These are phyloP conservation scores for Curvularia eragrostidis DNA, from an alignment of 2,329 filamentous ascomycete species.

Conservation along the genomic window DNA sequence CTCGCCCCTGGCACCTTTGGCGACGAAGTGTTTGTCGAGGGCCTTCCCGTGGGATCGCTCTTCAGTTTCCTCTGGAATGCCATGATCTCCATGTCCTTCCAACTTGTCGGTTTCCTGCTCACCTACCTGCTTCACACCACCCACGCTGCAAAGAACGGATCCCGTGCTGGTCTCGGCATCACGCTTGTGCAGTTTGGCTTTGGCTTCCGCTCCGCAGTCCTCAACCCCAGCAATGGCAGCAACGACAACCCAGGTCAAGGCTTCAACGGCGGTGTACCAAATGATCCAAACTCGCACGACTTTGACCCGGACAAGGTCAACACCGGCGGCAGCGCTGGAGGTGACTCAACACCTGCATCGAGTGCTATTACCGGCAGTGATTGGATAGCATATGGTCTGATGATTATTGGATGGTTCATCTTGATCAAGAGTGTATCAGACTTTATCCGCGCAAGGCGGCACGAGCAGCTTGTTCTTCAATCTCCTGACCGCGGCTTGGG, in stretches of 20 bases:
- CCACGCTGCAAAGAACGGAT: conserved; percentile 97
- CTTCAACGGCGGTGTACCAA: conserved; percentile 67
- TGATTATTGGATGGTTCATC: conserved; percentile 99
- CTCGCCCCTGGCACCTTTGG: conserved; percentile 88
- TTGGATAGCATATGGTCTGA: conserved; percentile 89
- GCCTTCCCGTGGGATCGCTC: conserved; percentile 86
- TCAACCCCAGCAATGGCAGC: conserved; percentile 46
- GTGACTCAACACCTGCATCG: conserved; percentile 43
- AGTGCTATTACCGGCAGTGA: conserved; percentile 75
- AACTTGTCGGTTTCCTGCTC: conserved; percentile 94
- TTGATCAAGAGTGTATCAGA: conserved; percentile 92
- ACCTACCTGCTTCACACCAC: conserved; percentile 98
- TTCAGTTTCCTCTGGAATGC: conserved; percentile 91
- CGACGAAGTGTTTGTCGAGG: conserved; percentile 96
- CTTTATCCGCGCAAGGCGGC: conserved; percentile 83
- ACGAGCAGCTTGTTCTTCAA: conserved; percentile 91
- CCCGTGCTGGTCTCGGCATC: conserved; percentile 89
- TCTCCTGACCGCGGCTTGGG: conserved; percentile 88
- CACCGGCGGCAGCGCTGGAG: conserved; percentile 29
- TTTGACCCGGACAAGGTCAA: conserved; percentile 78
- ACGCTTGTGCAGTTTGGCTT: conserved; percentile 97
- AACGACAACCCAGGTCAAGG: conserved; percentile 58
- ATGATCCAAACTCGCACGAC: conserved; percentile 87
- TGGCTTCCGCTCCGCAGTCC: conserved; percentile 75
- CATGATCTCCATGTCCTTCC: conserved; percentile 96